Evolutionary conservation across 768 basidiomycete genomes (phyloP).

Genomic region (Russula dissimulans): DNA sequence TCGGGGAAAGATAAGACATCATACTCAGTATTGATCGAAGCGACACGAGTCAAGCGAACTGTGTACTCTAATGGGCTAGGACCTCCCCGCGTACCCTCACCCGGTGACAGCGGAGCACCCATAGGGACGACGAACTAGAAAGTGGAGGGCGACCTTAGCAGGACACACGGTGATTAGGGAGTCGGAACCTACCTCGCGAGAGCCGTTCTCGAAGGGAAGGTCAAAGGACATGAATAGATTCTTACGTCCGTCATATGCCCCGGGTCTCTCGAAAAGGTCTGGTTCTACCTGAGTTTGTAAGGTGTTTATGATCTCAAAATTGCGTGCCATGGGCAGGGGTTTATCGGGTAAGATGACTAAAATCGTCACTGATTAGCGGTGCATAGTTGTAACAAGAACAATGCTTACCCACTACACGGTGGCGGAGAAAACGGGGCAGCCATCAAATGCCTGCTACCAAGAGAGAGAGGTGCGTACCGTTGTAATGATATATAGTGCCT

Average conservation of each 20-base stretch:
- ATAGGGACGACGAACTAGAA: conserved; percentile 52
- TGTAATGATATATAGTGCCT: conserved; percentile 62
- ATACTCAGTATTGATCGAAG: conserved; percentile 79
- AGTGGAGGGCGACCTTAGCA: not conserved
- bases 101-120: conserved; percentile 19
- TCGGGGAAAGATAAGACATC: conserved; percentile 22
- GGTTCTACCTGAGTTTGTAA: conserved; percentile 51
- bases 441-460: not conserved
- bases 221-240: conserved; percentile 57
- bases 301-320: conserved; percentile 56
- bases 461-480: conserved; percentile 40
- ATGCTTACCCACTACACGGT: conserved; percentile 23
- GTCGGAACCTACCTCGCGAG: conserved; percentile 35
- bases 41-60: conserved; percentile 52
- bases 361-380: too few relatives aligned
- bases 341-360: conserved; percentile 2
- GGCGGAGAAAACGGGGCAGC: not conserved
- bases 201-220: conserved; percentile 46
- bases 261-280: conserved; percentile 57
- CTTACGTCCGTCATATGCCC: conserved; percentile 75
- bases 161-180: not conserved
- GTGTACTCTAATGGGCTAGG: conserved; percentile 53
- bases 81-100: not conserved
- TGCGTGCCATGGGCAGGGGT: conserved; percentile 47
- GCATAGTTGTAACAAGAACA: too few relatives aligned